Evolutionary conservation across 164 flowering plant genomes (phyloP), one percentile per base, ranked within the genome.

Genomic region (Litsea cubeba): DNA sequence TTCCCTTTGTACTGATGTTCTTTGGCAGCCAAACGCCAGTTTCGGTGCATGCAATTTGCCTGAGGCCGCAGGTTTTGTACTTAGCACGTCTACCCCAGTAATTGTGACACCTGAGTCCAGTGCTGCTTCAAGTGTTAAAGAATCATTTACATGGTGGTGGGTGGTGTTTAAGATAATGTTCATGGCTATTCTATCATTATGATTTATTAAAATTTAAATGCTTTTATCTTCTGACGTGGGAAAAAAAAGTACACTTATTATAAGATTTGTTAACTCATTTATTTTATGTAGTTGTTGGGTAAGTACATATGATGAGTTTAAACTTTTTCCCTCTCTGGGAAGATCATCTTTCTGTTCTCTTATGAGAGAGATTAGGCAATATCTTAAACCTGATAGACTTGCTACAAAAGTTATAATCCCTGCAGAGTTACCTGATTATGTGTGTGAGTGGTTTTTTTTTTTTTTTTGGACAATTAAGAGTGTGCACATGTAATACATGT

Each of bases 31-130:
- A 76, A 90, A 90, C 70, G 78, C 79, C 73, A 84, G 87, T 50
- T 88, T 80, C 74, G 97, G 97, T 72, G 76, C 80, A 10, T 92
- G 97, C 76, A 82, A 88, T 32, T 20, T 78, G 1, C 88, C 87
- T 40, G 46, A 40, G 0, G 74, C 71, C 78, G 79, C 88, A 1
- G 76, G 50, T 32, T 15, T 15, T 15, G 62, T 76, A 35, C 79
- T 85, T 57, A 15, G 22, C 22, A 25, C 72, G 49, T 5, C 67
- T 40, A 32, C 40, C 23, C 68, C 57, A 35, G 24, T 23, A 54
- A 4, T 0, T 28, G 46, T n/a, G 0, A 8, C 30, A 63, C 28
- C 17, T 11, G 70, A 71, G 10, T 69, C 78, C 5, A 25, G 70
- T 50, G 71, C 35, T 65, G 26, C 78, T 22, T 65, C 49, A 12